Base-by-base conservation (phyloP, 2,329 filamentous ascomycete genomes). In the Paradendryphiella salina region DNA sequence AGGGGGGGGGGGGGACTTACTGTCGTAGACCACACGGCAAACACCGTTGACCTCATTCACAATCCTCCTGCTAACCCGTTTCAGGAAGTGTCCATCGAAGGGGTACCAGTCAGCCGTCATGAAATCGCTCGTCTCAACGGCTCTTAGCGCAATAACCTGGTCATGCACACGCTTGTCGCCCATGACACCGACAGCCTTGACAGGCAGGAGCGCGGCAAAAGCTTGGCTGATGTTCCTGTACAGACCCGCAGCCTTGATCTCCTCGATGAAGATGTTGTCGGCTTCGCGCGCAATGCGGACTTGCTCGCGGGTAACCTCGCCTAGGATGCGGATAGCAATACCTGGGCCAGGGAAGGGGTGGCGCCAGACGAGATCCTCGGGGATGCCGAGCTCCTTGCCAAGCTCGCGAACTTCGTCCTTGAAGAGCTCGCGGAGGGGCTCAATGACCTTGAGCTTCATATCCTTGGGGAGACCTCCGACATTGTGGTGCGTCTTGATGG, bases 251-350 rank as follows among this genome's bases (percentile, higher is more conserved):
- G 83, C 82, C 64, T 78, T 80, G 75, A 93, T 92, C 80, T 86
- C 85, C 56, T 81, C 80, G 61, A 92, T 90, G 75, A 89, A 92
- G 66, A 93, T 92, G 66, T 84, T 69, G 65, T 92, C 89, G 1
- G 88, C 89, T 69, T 88, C 79, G n/a, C 89, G 78, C 2, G 85
- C 89, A 57, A 96, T 94, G 47, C 84, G 83, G 13, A 96, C 87
- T 34, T 87, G 83, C 69, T 92, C 88, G 2, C 80, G 81, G 1
- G 89, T 96, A 11, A 96, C 86, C 62, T 95, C 91, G 29, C 92
- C 92, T 1, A 96, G 78, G 53, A 96, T 87, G 45, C 89, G 82
- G 60, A 94, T 88, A 11, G 83, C 90, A 54, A 95, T 84, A 43
- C 86, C 85, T 10, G 86, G 87, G 33, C 88, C 88, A 0, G 87